Base-by-base conservation (phyloP, 2,329 filamentous ascomycete species). In the Fusarium clavum region DNA sequence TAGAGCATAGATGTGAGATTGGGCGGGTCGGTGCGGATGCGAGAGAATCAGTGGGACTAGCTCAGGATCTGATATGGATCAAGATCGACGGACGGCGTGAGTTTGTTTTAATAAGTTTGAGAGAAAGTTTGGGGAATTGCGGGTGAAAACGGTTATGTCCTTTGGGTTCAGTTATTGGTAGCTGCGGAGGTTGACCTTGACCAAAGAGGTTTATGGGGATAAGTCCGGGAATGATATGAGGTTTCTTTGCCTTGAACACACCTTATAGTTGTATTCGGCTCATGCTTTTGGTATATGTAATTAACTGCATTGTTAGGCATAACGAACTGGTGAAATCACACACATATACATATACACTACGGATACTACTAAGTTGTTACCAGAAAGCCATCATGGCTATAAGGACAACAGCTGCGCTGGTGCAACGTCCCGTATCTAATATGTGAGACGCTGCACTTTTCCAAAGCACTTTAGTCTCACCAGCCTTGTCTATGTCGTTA, bases 401-500 rank as follows among this genome's bases (percentile, higher is more conserved):
- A 18, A 51, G 58, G 25, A 63, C 27, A 32, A 58, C 29, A 51
- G 41, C 27, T 8, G 18, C 27, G 11, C 40, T 30, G 32, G 56
- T 45, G 51, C 56, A 62, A 38, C 25, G 24, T n/a, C 20, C 44
- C 12, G 54, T 40, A 7, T 18, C 13, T 10, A 57, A 22, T 40
- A 56, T 52, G 16, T 63, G 57, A 24, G 72, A 40, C n/a, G 71
- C 73, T 38, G 70, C 66, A 40, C 72, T 75, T 41, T 76, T 73
- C 69, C 70, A 75, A 18, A 77, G 60, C 51, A 77, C 59, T 30
- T 67, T 67, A 18, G 66, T 46, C 29, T 56, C 61, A 20, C 78
- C 75, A 16, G 59, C 58, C 47, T 77, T 75, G 18, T 72, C 57
- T 13, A 78, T 78, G 32, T 79, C 73, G 53, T 81, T 79, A 49